phyloP scores from a whole-genome alignment of 2,329 filamentous ascomycete genomes.

The Ophiostoma pallidulum region DNA sequence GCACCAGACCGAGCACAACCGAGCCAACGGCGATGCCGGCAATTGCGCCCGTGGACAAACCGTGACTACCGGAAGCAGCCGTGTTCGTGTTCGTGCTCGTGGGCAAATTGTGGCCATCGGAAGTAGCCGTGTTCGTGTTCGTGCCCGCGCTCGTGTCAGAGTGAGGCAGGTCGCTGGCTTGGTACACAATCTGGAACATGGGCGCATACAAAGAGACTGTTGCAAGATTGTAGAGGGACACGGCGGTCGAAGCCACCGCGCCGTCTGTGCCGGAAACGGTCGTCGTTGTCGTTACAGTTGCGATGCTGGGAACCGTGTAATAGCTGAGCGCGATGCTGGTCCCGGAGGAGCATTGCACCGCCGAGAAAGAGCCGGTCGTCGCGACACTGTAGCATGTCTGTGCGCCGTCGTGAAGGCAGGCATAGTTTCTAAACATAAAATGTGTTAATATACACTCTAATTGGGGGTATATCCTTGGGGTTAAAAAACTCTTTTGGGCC shows the following conservation, averaged over 20 bases:
- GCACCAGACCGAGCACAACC: neutral
- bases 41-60: slow-evolving; percentile 1
- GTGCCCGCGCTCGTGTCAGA: neutral
- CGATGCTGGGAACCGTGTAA: slow-evolving; percentile 6
- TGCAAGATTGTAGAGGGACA: neutral
- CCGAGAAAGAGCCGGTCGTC: slow-evolving; percentile 16
- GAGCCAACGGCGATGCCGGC: slow-evolving; percentile 9
- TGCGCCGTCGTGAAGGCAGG: slow-evolving; percentile 2
- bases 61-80: neutral
- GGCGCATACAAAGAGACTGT: slow-evolving; percentile 19
- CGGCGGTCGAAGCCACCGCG: neutral
- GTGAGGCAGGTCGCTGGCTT: slow-evolving; percentile 4
- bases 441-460: neutral
- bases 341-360: slow-evolving; percentile 18
- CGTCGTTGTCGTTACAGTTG: slow-evolving; percentile 13
- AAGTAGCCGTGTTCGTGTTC: neutral
- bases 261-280: neutral
- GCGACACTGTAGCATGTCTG: slow-evolving; percentile 12
- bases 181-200: slow-evolving; percentile 24
- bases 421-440: slow-evolving; percentile 17
- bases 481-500: neutral
- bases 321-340: slow-evolving; percentile 15
- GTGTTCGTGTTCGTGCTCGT: neutral
- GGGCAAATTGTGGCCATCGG: neutral
- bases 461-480: too few species aligned